Evolutionary conservation across 371 early-diverging fungal genomes (phyloP), one percentile per base, ranked within the genome.

Genomic region (Rhizopus arrhizus): DNA sequence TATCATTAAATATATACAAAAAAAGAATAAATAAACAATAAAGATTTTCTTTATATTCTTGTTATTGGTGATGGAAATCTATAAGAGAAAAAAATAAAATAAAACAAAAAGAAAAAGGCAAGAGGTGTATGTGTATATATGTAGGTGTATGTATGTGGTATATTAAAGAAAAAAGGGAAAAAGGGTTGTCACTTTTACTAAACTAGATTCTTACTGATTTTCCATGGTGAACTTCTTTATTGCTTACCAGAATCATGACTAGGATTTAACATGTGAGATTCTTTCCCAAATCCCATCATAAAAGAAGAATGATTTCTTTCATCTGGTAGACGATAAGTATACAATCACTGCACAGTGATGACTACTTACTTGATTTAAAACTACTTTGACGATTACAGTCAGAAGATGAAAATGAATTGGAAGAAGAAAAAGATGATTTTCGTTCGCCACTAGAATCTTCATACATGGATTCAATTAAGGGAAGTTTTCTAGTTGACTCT

Each of bases 251-350:
- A 47, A 9, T 31, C 48, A 33, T 32, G 32, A 7, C 61, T 31
- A 15, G 73, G 73, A 51, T 72, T 72, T 32, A 69, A 53, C 53
- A 72, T 63, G 42, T 72, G 61, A 1, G 73, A 72, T 66, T 69
- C 53, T 56, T 66, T 72, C 2, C 73, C 73, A 41, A 72, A 61
- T 4, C 61, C 56, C 73, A 72, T 72, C 59, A 59, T 69, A 3
- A 64, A 61, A 7, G 68, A 56, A 45, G 16, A 42, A 16, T 33
- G 43, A 33, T 62, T 55, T 29, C 35, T 52, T 28, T 43, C 51
- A 22, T 49, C 48, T 15, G 53, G 46, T 15, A 38, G 16, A 16
- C 22, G 11, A 28, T n/a, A 3, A 32, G 28, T 34, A 41, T 22
- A 4, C 7, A 16, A 15, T 16, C 40, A 15, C 2, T 22, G 22